Base-by-base conservation (phyloP, 345 rosid species). In the Dipteronia dyeriana region DNA sequence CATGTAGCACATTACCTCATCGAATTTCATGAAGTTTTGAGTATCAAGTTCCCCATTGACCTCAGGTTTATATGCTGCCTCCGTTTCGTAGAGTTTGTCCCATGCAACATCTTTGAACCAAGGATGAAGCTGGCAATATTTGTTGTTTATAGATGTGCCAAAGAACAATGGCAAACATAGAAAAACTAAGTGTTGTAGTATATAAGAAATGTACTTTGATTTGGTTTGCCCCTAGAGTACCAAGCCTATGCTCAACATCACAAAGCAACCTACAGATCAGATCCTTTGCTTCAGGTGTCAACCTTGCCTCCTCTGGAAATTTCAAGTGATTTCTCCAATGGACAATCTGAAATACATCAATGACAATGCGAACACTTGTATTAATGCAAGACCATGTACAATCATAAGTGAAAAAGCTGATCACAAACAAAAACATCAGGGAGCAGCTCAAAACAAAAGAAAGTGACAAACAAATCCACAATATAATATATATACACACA, bases 31-130 rank as follows among this genome's bases (percentile, higher is more conserved):
- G 57, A 95, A 95, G 77, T 93, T 95, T 69, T 90, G 98, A 9
- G 98, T 90, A 80, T 95, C 98, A 66, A 95, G 91, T 74, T 92
- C 93, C 69, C 95, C 95, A 73, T 90, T 73, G 69, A 95, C 95
- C 76, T 89, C 83, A 29, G 98, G 98, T 78, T 90, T 93, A 83
- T 91, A 95, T 74, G 97, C 98, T 78, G 98, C 97, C 64, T 95
- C 98, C 88, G 82, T 82, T 75, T 88, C 93, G 60, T 93, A 95
- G 74, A 95, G 90, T 79, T 76, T 90, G 26, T 93, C 87, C 98
- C 98, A 95, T 62, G 63, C 71, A 79, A 92, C 67, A 78, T 85
- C 98, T 88, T 86, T 95, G 90, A 93, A 93, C 98, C 98, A 95
- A 81, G 97, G 93, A 88, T 95, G 97, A 84, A 86, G 94, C 97